A percentile compares a stretch with the other conserved stretches of the same genome.
Evolutionary conservation across 305 asterid species (phyloP).

Genomic region (Plantago lanceolata): DNA sequence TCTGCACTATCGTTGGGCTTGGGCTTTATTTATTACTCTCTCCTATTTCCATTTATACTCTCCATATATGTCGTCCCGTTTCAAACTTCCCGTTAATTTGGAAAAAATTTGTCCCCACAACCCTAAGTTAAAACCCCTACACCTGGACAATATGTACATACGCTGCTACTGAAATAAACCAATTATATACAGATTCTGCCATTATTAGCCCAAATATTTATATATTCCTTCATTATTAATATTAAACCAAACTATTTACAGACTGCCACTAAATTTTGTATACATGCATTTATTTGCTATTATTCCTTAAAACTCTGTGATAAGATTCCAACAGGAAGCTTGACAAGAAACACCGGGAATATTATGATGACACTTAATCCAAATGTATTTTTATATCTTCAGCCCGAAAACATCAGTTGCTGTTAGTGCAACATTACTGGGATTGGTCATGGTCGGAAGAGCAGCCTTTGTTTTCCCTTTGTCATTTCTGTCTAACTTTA

Average conservation of each 20-base stretch:
- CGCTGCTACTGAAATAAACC: not conserved
- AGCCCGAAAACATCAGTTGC: slow-evolving; percentile 63
- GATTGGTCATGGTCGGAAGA: slow-evolving; percentile 65
- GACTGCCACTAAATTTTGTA: not conserved
- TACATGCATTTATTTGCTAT: not conserved
- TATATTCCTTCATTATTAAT: not conserved
- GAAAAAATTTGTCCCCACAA: not conserved
- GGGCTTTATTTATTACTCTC: not conserved
- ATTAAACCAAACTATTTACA: not conserved
- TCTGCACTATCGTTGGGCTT: slow-evolving; percentile 1
- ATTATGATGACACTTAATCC: not conserved
- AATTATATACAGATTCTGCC: not conserved
- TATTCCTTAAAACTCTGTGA: not conserved
- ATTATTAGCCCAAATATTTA: not conserved
- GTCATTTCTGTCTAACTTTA: slow-evolving; percentile 66
- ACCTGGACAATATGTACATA: not conserved
- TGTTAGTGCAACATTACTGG: slow-evolving; percentile 65
- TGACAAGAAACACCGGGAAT: not conserved
- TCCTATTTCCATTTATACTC: not conserved
- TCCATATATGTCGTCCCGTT: not conserved
- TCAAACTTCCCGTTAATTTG: not conserved
- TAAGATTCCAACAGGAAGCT: not conserved
- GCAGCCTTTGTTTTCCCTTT: slow-evolving; percentile 87
- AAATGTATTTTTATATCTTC: slow-evolving; percentile 23
- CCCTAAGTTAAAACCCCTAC: not conserved